phyloP scores from a whole-genome alignment of 139 green algal species.

The Asterochloris erici region DNA sequence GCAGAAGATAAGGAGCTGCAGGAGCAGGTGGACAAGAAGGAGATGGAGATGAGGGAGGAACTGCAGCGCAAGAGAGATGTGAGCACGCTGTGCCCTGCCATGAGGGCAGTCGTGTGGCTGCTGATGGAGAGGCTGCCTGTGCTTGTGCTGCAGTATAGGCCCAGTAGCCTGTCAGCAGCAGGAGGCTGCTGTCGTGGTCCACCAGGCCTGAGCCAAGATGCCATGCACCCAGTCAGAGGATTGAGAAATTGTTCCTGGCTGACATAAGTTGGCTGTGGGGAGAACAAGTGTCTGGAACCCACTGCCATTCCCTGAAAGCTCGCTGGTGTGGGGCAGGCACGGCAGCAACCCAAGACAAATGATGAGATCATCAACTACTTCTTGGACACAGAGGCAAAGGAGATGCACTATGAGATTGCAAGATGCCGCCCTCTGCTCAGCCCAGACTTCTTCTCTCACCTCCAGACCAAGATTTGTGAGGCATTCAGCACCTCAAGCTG shows the following conservation, averaged over 20 bases:
- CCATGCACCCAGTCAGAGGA: not conserved
- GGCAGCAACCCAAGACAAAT: slow-evolving; percentile 36
- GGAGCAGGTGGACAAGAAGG: slow-evolving; percentile 30
- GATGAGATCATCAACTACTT: slow-evolving; percentile 79
- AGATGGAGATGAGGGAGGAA: slow-evolving; percentile 24
- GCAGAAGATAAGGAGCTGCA: slow-evolving; percentile 48
- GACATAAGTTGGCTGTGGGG: not conserved
- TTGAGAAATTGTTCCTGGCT: not conserved
- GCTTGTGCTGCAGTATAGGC: not conserved
- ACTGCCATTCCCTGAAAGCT: not conserved
- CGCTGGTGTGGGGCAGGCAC: slow-evolving; percentile 25
- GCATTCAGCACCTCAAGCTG: not conserved
- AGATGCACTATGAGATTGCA: slow-evolving; percentile 88
- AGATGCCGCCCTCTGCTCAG: slow-evolving; percentile 52
- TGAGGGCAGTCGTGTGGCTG: not conserved
- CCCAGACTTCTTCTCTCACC: slow-evolving; percentile 46
- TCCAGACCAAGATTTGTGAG: slow-evolving; percentile 44
- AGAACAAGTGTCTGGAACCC: no score
- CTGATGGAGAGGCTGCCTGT: not conserved
- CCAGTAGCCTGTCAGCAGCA: not conserved
- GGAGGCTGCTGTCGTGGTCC: not conserved
- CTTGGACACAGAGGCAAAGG: slow-evolving; percentile 74
- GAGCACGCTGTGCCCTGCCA: not conserved
- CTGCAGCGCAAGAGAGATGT: slow-evolving; percentile 33
- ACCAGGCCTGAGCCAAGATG: not conserved